phyloP scores from a whole-genome alignment of 2,329 filamentous ascomycete genomes.

The Fusarium sp. region DNA sequence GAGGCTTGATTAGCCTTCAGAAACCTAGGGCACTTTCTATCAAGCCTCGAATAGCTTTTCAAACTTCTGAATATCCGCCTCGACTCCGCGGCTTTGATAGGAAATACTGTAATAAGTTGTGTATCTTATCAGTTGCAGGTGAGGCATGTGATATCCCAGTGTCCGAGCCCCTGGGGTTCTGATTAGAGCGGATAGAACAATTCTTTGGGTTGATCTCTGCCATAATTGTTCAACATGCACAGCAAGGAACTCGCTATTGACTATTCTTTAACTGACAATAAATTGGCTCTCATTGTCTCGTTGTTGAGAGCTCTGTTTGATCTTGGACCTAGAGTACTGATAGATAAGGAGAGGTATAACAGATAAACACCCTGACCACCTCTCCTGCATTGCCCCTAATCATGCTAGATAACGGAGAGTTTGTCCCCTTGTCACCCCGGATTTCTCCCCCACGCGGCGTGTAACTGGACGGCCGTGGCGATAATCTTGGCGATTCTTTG shows the following conservation, averaged over 20 bases:
- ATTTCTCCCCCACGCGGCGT: constrained; percentile 26
- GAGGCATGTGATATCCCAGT: not conserved
- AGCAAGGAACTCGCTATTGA: not conserved
- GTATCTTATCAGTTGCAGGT: not conserved
- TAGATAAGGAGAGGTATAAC: constrained; percentile 19
- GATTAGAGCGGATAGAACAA: not conserved
- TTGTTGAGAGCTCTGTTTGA: not conserved
- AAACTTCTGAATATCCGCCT: not conserved
- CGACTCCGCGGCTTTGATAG: not conserved
- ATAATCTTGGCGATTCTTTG: not conserved
- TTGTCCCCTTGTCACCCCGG: constrained; percentile 22
- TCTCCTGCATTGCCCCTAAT: not conserved
- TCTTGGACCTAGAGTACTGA: not conserved
- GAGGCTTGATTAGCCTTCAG: not conserved
- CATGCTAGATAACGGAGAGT: constrained; percentile 23
- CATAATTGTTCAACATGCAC: not conserved
- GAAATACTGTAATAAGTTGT: not conserved
- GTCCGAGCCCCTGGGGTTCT: not conserved
- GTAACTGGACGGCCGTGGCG: not conserved
- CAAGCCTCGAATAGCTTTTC: not conserved
- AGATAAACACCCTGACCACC: constrained; percentile 28
- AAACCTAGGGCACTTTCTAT: not conserved
- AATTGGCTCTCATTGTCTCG: not conserved
- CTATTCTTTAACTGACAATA: not conserved
- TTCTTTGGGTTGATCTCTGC: not conserved